Conservation (phyloP, 805 yeast species). For the Dipodascus albidus region DNA sequence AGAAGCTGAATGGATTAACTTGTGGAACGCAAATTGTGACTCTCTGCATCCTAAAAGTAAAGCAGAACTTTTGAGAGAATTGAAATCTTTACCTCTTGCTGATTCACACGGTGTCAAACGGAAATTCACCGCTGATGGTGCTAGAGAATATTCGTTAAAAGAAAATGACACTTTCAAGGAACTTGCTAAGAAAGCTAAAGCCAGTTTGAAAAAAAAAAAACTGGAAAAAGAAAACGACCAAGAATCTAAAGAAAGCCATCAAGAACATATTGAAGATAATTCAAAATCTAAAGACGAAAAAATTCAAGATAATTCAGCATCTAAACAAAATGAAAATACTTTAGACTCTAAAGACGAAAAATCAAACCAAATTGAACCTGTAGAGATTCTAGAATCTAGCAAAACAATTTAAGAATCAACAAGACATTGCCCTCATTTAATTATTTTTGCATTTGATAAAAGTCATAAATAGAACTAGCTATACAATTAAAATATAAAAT, state of each 20-base stretch:
- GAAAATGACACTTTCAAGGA: not conserved
- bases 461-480: not conserved
- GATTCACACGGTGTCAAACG: not conserved
- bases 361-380: too few relatives aligned
- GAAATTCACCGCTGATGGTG: not conserved
- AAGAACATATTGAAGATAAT: not conserved
- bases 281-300: not conserved
- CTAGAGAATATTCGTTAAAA: not conserved
- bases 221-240: not conserved
- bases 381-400: too few relatives aligned
- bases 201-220: not conserved
- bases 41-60: constrained; percentile 52
- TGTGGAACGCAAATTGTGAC: constrained; percentile 77
- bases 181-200: not conserved
- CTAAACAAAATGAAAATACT: too few relatives aligned
- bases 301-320: too few relatives aligned
- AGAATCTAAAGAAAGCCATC: not conserved
- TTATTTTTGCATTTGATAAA: not conserved
- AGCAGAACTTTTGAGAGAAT: constrained; percentile 39
- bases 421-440: not conserved
- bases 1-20: constrained; percentile 61
- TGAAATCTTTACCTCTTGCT: constrained; percentile 25
- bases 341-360: too few relatives aligned
- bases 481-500: not conserved
- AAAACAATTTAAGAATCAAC: too few relatives aligned